phyloP scores from a whole-genome alignment of 2,329 filamentous ascomycete genomes.

The Aspergillus tubingensis region DNA sequence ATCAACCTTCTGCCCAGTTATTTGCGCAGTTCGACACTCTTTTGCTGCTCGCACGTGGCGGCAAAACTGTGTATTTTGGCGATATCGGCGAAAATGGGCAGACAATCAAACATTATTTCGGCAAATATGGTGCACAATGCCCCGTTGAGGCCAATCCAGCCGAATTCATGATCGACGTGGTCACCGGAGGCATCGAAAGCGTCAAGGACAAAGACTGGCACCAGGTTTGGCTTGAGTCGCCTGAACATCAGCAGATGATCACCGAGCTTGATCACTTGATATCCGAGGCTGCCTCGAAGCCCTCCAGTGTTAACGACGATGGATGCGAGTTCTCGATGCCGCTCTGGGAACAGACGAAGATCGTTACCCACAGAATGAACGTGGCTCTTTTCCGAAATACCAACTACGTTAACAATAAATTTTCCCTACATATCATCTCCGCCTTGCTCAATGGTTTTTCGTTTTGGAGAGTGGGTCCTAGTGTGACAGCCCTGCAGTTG shows the following conservation, averaged over 20 bases:
- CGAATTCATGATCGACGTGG: constrained; percentile 65
- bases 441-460: neutral
- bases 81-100: constrained; percentile 60
- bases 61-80: constrained; percentile 66
- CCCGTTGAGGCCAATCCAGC: constrained; percentile 65
- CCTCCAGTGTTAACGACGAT: neutral
- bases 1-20: constrained; percentile 86
- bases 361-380: neutral
- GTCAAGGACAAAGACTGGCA: neutral
- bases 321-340: neutral
- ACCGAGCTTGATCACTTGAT: neutral
- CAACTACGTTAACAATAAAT: neutral
- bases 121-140: constrained; percentile 54
- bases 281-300: neutral
- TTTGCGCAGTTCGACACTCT: constrained; percentile 76
- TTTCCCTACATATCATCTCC: neutral
- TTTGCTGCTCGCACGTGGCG: constrained; percentile 62
- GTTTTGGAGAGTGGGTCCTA: neutral
- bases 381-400: neutral
- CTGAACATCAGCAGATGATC: neutral
- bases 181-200: neutral
- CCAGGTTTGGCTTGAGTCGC: neutral
- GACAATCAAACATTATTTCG: constrained; percentile 62
- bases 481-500: neutral
- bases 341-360: neutral